Base-by-base conservation (phyloP, 768 basidiomycete species). In the Suillus variegatus region DNA sequence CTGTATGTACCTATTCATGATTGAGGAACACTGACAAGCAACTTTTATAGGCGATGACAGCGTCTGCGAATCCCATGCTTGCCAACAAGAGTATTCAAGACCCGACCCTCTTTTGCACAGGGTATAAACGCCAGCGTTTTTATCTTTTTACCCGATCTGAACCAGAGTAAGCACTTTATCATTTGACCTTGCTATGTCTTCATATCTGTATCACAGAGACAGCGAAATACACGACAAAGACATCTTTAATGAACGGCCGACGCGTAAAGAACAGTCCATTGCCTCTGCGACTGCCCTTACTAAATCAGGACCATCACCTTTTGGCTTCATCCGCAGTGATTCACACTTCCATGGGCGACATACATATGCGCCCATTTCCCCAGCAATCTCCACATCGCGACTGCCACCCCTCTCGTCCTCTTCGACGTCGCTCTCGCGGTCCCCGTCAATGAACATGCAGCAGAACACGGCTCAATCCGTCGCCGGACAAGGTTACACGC, bases 191-290 rank as follows among this genome's bases (percentile, higher is more conserved):
- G 28, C 51, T 6, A 56, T 56, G 44, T 52, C 65, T 16, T 40
- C 32, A 57, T 52, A 54, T 57, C 41, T 61, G 28, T 20, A 32
- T 20, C 52, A 28, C 73, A 95, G 93, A 75, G 94, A 96, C 69
- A 88, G 84, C 74, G 95, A 93, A 77, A 86, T 87, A 1, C 88
- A 88, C 38, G 97, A 99, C 68, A 90, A 97, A 64, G 97, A 99
- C 70, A 89, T 99, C 63, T 99, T 98, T 86, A 99, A 99, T 76
- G 97, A 99, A 78, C 86, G 92, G 55, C 97, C 97, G 3, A 99
- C 97, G 1, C 86, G 95, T 60, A 97, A 99, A 74, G 97, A 99
- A 73, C 95, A 95, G 75, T 91, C 87, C 38, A 87, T 96, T 57
- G 95, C 95, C 4, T 77, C 89, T 9, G 82, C 91, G 1, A 82